Conservation (phyloP, 1,284 basidiomycete species). For the Tremellales sp. region DNA sequence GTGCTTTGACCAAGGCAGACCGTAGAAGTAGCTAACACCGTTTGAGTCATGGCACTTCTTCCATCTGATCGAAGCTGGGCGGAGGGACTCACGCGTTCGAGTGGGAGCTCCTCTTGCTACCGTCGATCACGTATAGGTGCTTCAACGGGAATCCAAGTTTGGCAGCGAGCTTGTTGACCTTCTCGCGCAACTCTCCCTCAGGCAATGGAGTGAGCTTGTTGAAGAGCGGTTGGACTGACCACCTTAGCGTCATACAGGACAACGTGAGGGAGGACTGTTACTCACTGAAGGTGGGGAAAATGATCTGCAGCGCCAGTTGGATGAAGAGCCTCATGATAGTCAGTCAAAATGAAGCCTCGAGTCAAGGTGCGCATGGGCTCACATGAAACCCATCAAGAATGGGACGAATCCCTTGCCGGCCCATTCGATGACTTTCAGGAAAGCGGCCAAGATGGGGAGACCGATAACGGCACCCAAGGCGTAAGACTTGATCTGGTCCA, state of each 20-base stretch:
- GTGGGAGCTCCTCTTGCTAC: slow-evolving; percentile 89
- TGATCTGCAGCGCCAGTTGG: slow-evolving; percentile 76
- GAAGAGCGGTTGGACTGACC: slow-evolving; percentile 80
- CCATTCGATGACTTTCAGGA: slow-evolving; percentile 87
- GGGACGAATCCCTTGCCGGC: slow-evolving; percentile 85
- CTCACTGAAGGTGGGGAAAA: slow-evolving; percentile 74
- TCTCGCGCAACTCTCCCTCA: slow-evolving; percentile 64
- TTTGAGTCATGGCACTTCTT: background rate
- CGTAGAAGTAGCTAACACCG: slow-evolving; percentile 80
- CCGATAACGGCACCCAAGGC: slow-evolving; percentile 70
- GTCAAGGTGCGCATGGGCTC: slow-evolving; percentile 41
- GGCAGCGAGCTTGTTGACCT: slow-evolving; percentile 69
- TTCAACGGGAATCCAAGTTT: slow-evolving; percentile 90
- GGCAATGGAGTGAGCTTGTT: slow-evolving; percentile 89
- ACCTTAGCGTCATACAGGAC: background rate
- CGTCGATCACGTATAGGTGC: slow-evolving; percentile 94
- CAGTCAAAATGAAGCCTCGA: background rate
- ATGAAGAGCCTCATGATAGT: slow-evolving; percentile 61
- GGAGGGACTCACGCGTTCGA: slow-evolving; percentile 65
- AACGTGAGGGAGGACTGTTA: no score
- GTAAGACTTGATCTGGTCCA: slow-evolving; percentile 78
- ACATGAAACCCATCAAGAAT: slow-evolving; percentile 83
- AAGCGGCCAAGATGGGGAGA: slow-evolving; percentile 76
- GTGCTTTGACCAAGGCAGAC: slow-evolving; percentile 90
- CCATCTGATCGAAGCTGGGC: background rate